phyloP scores from a whole-genome alignment of 2,329 filamentous ascomycete species.

The Beauveria varroae region DNA sequence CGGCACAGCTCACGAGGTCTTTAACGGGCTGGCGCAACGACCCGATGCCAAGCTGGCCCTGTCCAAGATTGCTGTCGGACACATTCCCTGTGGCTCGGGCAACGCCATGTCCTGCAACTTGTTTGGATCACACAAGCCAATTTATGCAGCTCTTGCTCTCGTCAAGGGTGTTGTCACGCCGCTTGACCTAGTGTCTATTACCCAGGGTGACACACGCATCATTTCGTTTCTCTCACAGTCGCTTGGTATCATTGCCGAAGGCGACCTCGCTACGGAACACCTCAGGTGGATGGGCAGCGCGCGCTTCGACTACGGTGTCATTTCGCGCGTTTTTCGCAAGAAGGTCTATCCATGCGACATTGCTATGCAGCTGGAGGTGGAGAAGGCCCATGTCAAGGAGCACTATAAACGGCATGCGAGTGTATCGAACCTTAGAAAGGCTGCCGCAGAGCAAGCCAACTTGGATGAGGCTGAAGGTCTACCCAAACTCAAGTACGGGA shows the following conservation, averaged over 20 bases:
- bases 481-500: conserved; percentile 71
- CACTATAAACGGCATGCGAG: conserved; percentile 54
- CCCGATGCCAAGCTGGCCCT: conserved; percentile 68
- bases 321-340: conserved; percentile 68
- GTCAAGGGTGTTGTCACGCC: conserved; percentile 83
- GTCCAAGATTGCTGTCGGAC: conserved; percentile 68
- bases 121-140: conserved; percentile 70
- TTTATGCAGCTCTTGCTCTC: conserved; percentile 70
- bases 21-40: conserved; percentile 81
- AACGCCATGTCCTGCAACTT: conserved; percentile 91
- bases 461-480: conserved; percentile 43
- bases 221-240: conserved; percentile 89
- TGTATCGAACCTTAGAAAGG: conserved; percentile 20
- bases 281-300: conserved; percentile 86
- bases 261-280: conserved; percentile 82
- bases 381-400: conserved; percentile 66
- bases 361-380: conserved; percentile 73
- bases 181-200: conserved; percentile 80
- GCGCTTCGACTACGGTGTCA: conserved; percentile 78
- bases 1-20: conserved; percentile 84
- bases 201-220: conserved; percentile 65
- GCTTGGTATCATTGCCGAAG: conserved; percentile 83
- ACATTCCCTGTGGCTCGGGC: conserved; percentile 86
- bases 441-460: background rate
- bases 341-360: conserved; percentile 84